Conservation (phyloP, 2,329 filamentous ascomycete species). For the Fusarium floridanum region DNA sequence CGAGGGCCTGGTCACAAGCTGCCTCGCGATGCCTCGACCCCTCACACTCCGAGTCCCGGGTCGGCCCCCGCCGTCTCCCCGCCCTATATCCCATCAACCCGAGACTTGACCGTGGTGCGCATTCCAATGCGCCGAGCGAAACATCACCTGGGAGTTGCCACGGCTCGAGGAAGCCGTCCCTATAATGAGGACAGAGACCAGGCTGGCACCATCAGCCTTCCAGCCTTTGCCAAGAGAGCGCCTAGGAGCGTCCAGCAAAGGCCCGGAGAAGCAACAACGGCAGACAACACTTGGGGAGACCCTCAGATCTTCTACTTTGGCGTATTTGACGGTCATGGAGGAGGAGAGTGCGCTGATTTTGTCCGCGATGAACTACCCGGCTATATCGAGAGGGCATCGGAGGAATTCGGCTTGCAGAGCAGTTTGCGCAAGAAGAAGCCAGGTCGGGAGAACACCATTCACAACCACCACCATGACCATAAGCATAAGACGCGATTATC, state of each 20-base stretch:
- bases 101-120: constrained; percentile 92
- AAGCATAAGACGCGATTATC: constrained; percentile 29
- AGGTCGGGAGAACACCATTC: constrained; percentile 43
- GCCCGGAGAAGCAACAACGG: constrained; percentile 72
- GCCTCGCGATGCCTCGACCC: constrained; percentile 85
- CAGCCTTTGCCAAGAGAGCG: constrained; percentile 88
- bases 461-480: constrained; percentile 38
- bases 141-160: constrained; percentile 89
- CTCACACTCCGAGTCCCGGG: constrained; percentile 72
- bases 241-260: constrained; percentile 73
- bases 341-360: constrained; percentile 88
- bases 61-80: constrained; percentile 71
- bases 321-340: constrained; percentile 96
- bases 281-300: constrained; percentile 85
- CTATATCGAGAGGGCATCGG: constrained; percentile 87
- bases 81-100: constrained; percentile 66
- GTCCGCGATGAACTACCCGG: constrained; percentile 85
- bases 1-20: constrained; percentile 83
- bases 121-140: constrained; percentile 95
- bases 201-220: constrained; percentile 92
- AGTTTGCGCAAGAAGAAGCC: constrained; percentile 70
- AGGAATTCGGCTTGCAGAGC: constrained; percentile 81
- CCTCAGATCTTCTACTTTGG: constrained; percentile 98
- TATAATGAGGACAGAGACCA: constrained; percentile 97
- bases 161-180: constrained; percentile 83